These are phyloP conservation scores for Crinitomyces ghanaensis DNA, from an alignment of 805 yeast species.

Conservation along the genomic window DNA sequence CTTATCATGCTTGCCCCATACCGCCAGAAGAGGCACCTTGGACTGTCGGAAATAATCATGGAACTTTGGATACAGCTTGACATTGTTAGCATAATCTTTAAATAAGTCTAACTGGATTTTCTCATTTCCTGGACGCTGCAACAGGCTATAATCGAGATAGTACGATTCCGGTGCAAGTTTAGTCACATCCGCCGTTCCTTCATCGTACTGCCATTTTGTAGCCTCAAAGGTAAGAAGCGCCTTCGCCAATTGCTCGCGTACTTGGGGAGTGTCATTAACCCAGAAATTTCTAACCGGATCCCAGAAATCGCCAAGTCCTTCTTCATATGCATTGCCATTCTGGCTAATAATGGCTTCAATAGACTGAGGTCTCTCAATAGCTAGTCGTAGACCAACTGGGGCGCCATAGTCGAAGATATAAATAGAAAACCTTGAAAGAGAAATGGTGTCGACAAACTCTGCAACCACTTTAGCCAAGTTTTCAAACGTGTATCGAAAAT, in stretches of 20 bases:
- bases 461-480: constrained; percentile 25
- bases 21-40: constrained; percentile 27
- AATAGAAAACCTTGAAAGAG: constrained; percentile 11
- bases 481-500: constrained; percentile 25
- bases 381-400: constrained; percentile 32
- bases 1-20: constrained; percentile 34
- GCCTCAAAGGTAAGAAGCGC: constrained; percentile 11
- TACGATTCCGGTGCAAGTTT: constrained; percentile 27
- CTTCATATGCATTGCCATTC: constrained; percentile 36
- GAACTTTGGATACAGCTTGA: constrained; percentile 28
- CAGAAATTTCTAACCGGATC: constrained; percentile 27
- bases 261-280: constrained; percentile 18
- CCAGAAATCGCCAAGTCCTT: constrained; percentile 34
- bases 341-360: constrained; percentile 26
- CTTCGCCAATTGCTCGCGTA: constrained; percentile 5
- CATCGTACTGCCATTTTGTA: constrained; percentile 24
- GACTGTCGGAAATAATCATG: constrained; percentile 26
- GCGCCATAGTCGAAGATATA: constrained; percentile 37
- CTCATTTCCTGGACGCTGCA: constrained; percentile 20
- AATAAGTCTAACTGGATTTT: constrained; percentile 28
- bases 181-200: constrained; percentile 22
- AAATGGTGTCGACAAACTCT: constrained; percentile 22
- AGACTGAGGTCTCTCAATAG: constrained; percentile 16
- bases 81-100: constrained; percentile 29
- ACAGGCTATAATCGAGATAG: constrained; percentile 23